Evolutionary conservation across 805 yeast species (phyloP), one percentile per base, ranked within the genome.

Genomic region (Lipomyces starkeyi): DNA sequence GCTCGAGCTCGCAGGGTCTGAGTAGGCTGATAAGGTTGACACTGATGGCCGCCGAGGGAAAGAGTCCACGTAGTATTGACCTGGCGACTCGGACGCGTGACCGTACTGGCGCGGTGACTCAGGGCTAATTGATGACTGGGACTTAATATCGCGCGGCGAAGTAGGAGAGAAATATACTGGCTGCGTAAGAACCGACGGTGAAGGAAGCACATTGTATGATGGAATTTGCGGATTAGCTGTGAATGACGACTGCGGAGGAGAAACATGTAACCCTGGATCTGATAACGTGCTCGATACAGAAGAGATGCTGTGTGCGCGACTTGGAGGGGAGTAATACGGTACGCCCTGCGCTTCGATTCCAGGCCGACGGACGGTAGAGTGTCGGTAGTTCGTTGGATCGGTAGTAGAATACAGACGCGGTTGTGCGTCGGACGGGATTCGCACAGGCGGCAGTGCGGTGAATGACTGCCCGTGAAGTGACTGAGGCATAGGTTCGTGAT

Each of bases 381-480:
- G 66, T 11, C 63, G 65, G 56, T 66, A 66, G 49, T 32, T 25
- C 8, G 62, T 65, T 1, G 69, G 69, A 53, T 66, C 69, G 4
- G 69, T 62, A 0, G 66, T 62, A 17, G 65, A 62, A 59, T 40
- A 40, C 9, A 63, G n/a, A 5, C 61, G 55, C 14, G 55, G 32
- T 55, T 27, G 49, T 32, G n/a, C 7, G n/a, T 53, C 56, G 14
- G 56, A 22, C 32, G 56, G 27, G 9, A 53, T 14, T 22, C 17
- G 56, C 13, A 53, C 56, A 2, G 56, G 56, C 11, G 56, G 56
- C 6, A 53, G 56, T 14, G 25, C 32, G 2, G 56, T 9, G n/a
- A 22, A 53, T 13, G 56, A 27, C n/a, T 9, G 32, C 8, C 22
- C 54, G 5, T 57, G 60, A 25, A 37, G 5, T 7, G 32, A 9